These are phyloP conservation scores for Sorghum bicolor DNA, from an alignment of 176 grass and related monocot species.

Conservation along the genomic window DNA sequence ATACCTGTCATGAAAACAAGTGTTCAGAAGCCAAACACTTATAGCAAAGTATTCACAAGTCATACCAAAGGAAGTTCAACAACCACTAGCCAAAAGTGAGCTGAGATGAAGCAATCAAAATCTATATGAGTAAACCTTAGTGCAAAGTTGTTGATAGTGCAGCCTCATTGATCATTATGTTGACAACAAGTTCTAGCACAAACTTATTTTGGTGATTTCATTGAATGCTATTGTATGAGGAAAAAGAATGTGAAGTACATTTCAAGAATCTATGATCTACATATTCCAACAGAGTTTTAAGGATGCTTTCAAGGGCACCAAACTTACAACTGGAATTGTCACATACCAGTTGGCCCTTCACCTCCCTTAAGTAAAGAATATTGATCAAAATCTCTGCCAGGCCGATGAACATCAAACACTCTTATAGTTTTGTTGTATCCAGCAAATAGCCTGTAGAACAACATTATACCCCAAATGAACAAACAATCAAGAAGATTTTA, in stretches of 20 bases:
- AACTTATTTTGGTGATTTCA: constrained; percentile 6
- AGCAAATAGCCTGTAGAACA: constrained; percentile 84
- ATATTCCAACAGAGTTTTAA: neutral
- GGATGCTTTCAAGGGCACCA: neutral
- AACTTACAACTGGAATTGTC: constrained; percentile 4
- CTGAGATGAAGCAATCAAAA: constrained; percentile 20
- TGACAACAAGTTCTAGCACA: neutral
- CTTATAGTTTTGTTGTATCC: constrained; percentile 92
- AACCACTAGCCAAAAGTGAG: constrained; percentile 16
- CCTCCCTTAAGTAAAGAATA: constrained; percentile 71
- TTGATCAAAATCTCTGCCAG: constrained; percentile 87
- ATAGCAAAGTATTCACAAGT: neutral
- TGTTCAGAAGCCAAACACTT: constrained; percentile 4
- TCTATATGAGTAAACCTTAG: neutral
- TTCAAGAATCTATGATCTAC: neutral
- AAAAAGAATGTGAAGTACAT: neutral
- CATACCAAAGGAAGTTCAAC: constrained; percentile 3
- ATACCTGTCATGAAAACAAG: constrained; percentile 51
- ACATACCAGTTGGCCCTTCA: constrained; percentile 71
- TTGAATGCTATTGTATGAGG: neutral
- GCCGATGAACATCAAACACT: constrained; percentile 93
- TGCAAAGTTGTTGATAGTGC: neutral
- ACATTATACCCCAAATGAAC: constrained; percentile 8
- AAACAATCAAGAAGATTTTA: constrained; percentile 9
- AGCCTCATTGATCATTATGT: neutral